A percentile compares a stretch with the other conserved stretches of the same genome.
Evolutionary conservation across 1,284 basidiomycete genomes (phyloP).

Genomic region (Cutaneotrichosporon mucoides): DNA sequence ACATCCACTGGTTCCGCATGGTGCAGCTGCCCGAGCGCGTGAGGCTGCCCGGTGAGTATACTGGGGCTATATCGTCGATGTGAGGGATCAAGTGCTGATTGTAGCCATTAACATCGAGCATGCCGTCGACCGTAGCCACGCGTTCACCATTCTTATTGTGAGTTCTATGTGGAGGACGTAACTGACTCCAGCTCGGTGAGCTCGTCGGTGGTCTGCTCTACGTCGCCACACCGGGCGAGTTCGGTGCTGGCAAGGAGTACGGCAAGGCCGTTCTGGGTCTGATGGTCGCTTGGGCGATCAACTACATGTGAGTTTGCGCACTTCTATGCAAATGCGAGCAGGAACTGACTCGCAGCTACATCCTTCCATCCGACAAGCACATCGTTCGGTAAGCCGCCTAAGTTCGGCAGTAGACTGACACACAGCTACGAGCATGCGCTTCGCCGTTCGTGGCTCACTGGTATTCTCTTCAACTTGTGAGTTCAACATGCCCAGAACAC

Average conservation of each 20-base stretch:
- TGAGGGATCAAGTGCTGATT: not conserved
- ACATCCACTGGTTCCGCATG: constrained; percentile 13
- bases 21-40: constrained; percentile 15
- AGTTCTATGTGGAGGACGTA: not conserved
- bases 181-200: constrained; percentile 26
- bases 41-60: constrained; percentile 29
- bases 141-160: constrained; percentile 49
- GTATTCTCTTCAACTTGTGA: constrained; percentile 40
- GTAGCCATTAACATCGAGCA: constrained; percentile 51
- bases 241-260: constrained; percentile 30
- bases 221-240: constrained; percentile 4
- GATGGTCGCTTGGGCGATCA: constrained; percentile 50
- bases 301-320: constrained; percentile 36
- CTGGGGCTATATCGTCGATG: too few relatives aligned
- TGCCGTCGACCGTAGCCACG: constrained; percentile 45
- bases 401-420: too few relatives aligned
- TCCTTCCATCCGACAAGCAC: constrained; percentile 27
- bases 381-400: constrained; percentile 7
- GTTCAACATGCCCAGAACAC: constrained; percentile 2
- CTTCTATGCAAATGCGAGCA: too few relatives aligned
- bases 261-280: constrained; percentile 46
- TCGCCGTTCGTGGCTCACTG: constrained; percentile 46
- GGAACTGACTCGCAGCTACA: constrained; percentile 17
- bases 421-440: constrained; percentile 46
- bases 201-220: constrained; percentile 24